phyloP scores from a whole-genome alignment of 306 rosid species.

The Cucumis hystrix region DNA sequence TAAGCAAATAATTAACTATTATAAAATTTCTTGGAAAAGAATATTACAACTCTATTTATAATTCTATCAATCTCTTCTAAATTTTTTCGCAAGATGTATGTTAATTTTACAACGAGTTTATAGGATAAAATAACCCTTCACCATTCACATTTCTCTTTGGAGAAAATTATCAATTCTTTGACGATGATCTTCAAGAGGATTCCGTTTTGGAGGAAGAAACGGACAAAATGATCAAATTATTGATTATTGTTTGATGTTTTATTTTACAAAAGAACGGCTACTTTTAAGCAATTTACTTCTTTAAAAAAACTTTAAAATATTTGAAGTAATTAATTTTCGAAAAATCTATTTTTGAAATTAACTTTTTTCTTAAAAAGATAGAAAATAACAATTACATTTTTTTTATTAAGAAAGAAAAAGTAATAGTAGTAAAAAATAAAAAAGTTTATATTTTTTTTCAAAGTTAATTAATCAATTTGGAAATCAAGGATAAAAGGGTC shows the following conservation, averaged over 20 bases:
- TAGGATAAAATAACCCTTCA: background rate
- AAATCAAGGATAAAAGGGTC: slow-evolving; percentile 64
- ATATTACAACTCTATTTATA: background rate
- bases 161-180: background rate
- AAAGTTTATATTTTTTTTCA: too few species aligned
- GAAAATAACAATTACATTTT: too few species aligned
- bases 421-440: background rate
- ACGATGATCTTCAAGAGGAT: background rate
- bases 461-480: slow-evolving; percentile 19
- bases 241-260: background rate
- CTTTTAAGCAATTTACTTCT: background rate
- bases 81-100: background rate
- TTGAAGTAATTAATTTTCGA: background rate
- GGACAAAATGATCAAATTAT: background rate
- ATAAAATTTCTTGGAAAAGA: too few species aligned
- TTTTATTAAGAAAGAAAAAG: background rate
- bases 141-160: background rate
- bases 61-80: background rate
- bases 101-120: background rate
- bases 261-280: background rate
- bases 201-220: background rate
- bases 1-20: background rate
- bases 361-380: background rate
- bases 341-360: background rate
- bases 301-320: background rate